phyloP scores from a whole-genome alignment of 768 basidiomycete species.

The Rhodotorula taiwanensis region DNA sequence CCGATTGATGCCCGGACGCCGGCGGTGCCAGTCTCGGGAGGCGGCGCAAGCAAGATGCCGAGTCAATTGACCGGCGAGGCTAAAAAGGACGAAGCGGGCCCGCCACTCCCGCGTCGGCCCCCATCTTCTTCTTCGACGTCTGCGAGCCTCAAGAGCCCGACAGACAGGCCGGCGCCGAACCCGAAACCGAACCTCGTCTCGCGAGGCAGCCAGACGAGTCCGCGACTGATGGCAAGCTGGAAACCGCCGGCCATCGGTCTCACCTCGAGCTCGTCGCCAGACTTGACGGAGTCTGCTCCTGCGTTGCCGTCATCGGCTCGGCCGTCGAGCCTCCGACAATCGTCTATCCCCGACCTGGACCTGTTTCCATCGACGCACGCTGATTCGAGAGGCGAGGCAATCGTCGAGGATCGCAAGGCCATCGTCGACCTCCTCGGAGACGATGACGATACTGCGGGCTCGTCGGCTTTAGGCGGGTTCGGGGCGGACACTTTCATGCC shows the following conservation, averaged over 20 bases:
- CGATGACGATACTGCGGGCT: slow-evolving; percentile 2
- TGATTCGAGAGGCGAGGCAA: neutral
- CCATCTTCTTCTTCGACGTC: neutral
- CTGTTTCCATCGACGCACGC: slow-evolving; percentile 1
- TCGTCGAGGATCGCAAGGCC: neutral
- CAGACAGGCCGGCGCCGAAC: neutral
- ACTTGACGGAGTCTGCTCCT: neutral
- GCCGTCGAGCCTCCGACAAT: slow-evolving; percentile 10
- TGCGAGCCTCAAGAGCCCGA: neutral
- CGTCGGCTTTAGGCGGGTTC: neutral
- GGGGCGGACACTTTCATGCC: neutral
- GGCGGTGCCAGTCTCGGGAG: neutral
- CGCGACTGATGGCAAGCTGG: slow-evolving; percentile 36
- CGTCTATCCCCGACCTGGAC: slow-evolving; percentile 15
- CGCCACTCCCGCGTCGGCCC: slow-evolving; percentile 32
- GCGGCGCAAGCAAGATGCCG: neutral
- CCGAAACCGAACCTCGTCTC: slow-evolving; percentile 32
- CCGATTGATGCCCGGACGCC: neutral
- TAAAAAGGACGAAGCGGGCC: neutral
- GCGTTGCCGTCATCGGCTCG: too few species aligned
- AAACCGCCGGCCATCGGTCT: neutral
- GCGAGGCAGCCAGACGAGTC: slow-evolving; percentile 38
- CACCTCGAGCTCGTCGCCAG: neutral
- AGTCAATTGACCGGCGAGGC: slow-evolving; percentile 29
- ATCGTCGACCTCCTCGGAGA: slow-evolving; percentile 22